Conservation (phyloP, 331 rosid genomes). For the Rosa hybrid region DNA sequence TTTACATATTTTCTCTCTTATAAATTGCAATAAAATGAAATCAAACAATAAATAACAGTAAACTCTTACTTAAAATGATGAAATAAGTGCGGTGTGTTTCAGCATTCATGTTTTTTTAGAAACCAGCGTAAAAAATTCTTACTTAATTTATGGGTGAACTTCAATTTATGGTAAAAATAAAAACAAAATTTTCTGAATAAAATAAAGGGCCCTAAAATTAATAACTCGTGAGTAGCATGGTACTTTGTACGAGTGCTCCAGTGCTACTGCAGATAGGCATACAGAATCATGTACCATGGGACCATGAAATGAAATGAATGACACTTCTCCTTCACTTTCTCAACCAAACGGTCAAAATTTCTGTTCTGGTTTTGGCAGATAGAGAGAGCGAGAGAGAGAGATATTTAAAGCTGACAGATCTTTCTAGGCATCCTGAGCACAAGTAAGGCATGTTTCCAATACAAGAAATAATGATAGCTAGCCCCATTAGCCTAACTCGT, state of each 20-base stretch:
- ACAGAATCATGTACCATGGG: slow-evolving; percentile 6
- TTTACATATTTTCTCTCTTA: no score
- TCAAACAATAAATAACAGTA: no score
- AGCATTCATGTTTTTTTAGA: not conserved
- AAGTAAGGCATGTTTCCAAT: slow-evolving; percentile 84
- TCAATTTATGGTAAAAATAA: not conserved
- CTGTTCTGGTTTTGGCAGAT: not conserved
- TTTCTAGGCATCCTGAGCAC: slow-evolving; percentile 46
- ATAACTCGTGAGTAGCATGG: not conserved
- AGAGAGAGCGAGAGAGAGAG: not conserved
- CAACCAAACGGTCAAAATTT: slow-evolving; percentile 33
- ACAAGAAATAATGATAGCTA: slow-evolving; percentile 66
- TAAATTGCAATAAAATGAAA: no score
- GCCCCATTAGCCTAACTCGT: not conserved
- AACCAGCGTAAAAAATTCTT: not conserved
- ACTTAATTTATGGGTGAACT: not conserved
- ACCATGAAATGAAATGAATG: not conserved
- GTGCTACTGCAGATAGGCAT: not conserved
- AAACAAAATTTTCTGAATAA: not conserved
- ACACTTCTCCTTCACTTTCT: slow-evolving; percentile 1
- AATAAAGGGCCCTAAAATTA: not conserved
- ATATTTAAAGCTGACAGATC: slow-evolving; percentile 45
- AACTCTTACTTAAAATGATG: no score
- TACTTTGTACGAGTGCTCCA: not conserved
- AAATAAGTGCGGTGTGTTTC: not conserved